phyloP scores from a whole-genome alignment of 2,329 filamentous ascomycete species.

The Atkinsonella texensis region DNA sequence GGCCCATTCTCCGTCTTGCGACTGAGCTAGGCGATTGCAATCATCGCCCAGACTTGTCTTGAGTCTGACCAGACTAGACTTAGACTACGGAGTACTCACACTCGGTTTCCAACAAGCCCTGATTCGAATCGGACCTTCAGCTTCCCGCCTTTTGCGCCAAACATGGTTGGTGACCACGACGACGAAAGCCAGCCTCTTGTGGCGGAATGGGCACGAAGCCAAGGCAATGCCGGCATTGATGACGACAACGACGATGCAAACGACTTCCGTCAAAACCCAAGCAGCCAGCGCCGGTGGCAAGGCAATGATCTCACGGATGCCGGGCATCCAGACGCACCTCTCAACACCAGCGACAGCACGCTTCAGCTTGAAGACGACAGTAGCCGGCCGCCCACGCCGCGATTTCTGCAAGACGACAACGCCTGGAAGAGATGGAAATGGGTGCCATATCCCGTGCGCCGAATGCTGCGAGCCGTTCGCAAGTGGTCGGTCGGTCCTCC shows the following conservation, averaged over 20 bases:
- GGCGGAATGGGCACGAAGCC: conserved; percentile 21
- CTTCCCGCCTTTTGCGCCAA: conserved; percentile 6
- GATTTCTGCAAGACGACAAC: conserved; percentile 45
- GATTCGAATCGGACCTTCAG: background rate
- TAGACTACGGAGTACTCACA: background rate
- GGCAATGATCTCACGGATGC: conserved; percentile 6
- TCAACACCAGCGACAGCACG: conserved; percentile 19
- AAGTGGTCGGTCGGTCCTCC: conserved; percentile 45
- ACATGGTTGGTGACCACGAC: conserved; percentile 20
- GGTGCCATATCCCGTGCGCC: conserved; percentile 45
- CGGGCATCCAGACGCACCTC: conserved; percentile 31
- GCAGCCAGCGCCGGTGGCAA: conserved; percentile 6
- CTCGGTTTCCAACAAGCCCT: background rate
- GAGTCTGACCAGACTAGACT: background rate
- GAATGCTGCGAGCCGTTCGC: conserved; percentile 27
- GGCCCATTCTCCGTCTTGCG: background rate
- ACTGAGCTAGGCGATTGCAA: background rate
- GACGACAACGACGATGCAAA: conserved; percentile 1
- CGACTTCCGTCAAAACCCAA: background rate
- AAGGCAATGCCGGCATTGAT: conserved; percentile 15
- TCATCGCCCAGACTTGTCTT: background rate
- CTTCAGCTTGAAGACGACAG: conserved; percentile 34
- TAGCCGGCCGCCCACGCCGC: conserved; percentile 35
- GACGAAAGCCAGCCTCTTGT: conserved; percentile 29
- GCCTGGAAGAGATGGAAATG: conserved; percentile 39